phyloP scores from a whole-genome alignment of 1,139 yeast species.

The Yamadazyma sp. region DNA sequence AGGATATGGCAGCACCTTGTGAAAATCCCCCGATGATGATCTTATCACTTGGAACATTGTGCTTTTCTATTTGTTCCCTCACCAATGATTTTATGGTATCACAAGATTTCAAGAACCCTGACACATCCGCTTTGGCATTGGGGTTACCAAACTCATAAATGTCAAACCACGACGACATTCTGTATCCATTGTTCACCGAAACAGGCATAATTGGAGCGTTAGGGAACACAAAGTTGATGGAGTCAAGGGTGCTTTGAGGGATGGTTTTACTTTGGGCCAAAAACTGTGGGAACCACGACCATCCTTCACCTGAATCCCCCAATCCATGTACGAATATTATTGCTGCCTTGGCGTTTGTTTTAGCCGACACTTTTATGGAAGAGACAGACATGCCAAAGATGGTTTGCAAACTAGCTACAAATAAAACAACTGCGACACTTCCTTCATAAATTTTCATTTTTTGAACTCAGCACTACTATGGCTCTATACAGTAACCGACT shows the following conservation, averaged over 20 bases:
- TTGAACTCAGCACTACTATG: background rate
- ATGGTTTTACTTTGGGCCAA: slow-evolving; percentile 42
- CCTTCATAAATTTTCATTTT: too few species aligned
- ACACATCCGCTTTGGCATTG: slow-evolving; percentile 53
- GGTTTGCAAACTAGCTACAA: background rate
- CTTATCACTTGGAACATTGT: slow-evolving; percentile 66
- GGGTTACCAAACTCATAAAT: slow-evolving; percentile 56
- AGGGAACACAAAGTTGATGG: slow-evolving; percentile 81
- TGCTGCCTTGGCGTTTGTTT: slow-evolving; percentile 31
- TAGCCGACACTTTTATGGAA: slow-evolving; percentile 25
- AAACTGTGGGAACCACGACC: slow-evolving; percentile 72
- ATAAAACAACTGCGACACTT: background rate
- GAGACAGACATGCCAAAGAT: slow-evolving; percentile 17
- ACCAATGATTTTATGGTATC: slow-evolving; percentile 54
- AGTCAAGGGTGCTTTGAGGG: slow-evolving; percentile 41
- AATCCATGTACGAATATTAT: slow-evolving; percentile 85
- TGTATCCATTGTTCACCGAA: slow-evolving; percentile 62
- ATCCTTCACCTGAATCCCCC: slow-evolving; percentile 89
- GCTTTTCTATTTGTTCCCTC: slow-evolving; percentile 52
- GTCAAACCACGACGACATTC: slow-evolving; percentile 90
- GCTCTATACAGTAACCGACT: background rate
- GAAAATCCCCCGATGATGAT: slow-evolving; percentile 91
- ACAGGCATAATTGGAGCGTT: slow-evolving; percentile 79
- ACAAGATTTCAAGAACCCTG: slow-evolving; percentile 63
- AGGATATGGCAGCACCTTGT: slow-evolving; percentile 85